Evolutionary conservation across 73 alveolate species (phyloP), one percentile per base, ranked within the genome.

Genomic region (Durusdinium trenchii): DNA sequence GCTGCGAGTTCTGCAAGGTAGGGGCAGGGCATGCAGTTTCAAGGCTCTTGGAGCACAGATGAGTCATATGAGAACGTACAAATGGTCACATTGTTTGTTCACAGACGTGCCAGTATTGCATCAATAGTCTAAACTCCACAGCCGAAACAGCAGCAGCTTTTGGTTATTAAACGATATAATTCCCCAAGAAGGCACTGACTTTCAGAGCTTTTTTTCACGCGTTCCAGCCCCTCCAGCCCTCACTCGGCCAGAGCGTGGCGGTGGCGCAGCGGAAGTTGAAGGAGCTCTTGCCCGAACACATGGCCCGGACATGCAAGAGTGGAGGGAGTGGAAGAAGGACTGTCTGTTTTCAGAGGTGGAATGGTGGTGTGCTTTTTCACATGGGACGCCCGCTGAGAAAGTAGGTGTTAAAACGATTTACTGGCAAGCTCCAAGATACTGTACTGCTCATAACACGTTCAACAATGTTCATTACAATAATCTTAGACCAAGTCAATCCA

Each of bases 191-290:
- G 64, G 20, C 64, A 54, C 64, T 54, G 64, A 54, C 20, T 9
- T 54, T 12, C 28, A 20, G 9, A 54, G 20, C 64, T 20, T 12
- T 12, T 9, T 12, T 20, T 12, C 28, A 9, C 9, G 64, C 20
- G 28, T 54, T 54, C 9, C 28, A 12, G 20, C 64, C 20, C 28
- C 20, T 9, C 28, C 64, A 54, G 20, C 64, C 64, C 9, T 12
- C 20, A 20, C 64, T 12, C 9, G 20, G 9, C 30, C 95, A 86
- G 98, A 91, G 61, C 76, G 67, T 91, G 90, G 98, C 98, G 2
- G 78, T 54, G 54, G 98, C 98, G 23, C 35, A 69, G 7, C 98
- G 98, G 60, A 91, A 91, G 89, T 76, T 91, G 60, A 51, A 43
- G 30, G 57, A 36, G 45, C 67, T 91, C 38, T 12, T 78, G 32